Conservation (phyloP, 441 rosid species). For the Populus hybrid region DNA sequence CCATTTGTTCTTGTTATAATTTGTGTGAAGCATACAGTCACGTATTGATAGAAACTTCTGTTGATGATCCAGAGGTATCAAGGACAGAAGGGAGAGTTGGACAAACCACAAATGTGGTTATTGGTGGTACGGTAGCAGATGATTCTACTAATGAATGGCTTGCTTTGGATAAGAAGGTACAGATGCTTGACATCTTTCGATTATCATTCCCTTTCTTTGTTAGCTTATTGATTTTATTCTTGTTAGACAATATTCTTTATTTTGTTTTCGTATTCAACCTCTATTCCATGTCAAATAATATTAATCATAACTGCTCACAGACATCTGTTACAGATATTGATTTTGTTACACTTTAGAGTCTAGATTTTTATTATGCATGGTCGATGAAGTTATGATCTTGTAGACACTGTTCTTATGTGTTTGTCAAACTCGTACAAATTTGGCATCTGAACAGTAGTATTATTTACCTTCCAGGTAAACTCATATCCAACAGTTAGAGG, state of each 20-base stretch:
- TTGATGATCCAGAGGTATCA: constrained; percentile 64
- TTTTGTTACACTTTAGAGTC: not conserved
- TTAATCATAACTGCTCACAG: not conserved
- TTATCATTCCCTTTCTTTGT: not conserved
- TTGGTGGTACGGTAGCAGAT: constrained; percentile 90
- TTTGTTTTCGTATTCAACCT: not conserved
- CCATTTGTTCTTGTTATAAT: not conserved
- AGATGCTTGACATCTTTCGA: not conserved
- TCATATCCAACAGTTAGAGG: constrained; percentile 93
- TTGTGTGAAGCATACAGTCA: not conserved
- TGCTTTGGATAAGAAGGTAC: constrained; percentile 89
- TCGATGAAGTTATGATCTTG: not conserved
- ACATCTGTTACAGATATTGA: not conserved
- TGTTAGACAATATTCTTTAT: not conserved
- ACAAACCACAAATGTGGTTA: constrained; percentile 84
- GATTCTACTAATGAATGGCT: constrained; percentile 92
- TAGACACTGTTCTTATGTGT: not conserved
- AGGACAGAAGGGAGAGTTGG: constrained; percentile 92
- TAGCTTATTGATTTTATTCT: not conserved
- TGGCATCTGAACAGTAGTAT: constrained; percentile 15
- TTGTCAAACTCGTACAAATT: not conserved
- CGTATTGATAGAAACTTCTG: constrained; percentile 7
- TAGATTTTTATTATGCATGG: not conserved
- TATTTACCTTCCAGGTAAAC: constrained; percentile 57
- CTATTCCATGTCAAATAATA: not conserved